Base-by-base conservation (phyloP, 331 rosid species). In the Malus hybrid region DNA sequence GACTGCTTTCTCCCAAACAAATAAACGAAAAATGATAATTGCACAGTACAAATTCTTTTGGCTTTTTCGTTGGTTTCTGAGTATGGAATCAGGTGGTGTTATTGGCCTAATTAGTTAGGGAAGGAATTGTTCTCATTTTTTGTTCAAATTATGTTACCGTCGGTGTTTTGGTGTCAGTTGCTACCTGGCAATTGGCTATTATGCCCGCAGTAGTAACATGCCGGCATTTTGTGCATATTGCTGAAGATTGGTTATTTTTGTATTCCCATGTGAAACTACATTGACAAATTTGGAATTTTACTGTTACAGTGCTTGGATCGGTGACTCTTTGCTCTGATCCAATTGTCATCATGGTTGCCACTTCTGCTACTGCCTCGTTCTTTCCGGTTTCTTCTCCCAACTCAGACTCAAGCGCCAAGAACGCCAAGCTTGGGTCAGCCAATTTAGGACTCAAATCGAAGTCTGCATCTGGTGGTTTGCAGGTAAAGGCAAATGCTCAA, bases 401-500 rank as follows among this genome's bases (percentile, higher is more conserved):
- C 8, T 65, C 85, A 0, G 90, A 90, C 76, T 70, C 91, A 24
- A 80, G 85, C 19, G 73, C 69, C 20, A 90, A 83, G 79, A 83
- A 83, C 50, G 50, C 80, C 68, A 88, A 87, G 67, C 76, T 6
- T 71, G 87, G 88, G 42, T 67, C 77, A 56, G 79, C 69, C 31
- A 88, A 69, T 80, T 83, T 90, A 39, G 90, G 88, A 55, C 73
- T 81, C 76, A 94, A 86, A 68, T 89, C 88, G 5, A 94, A 88
- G 79, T 80, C 86, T 44, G 73, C 77, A 0, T 69, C 89, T 11
- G 83, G 90, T 64, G 76, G 89, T 80, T 81, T 94, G 89, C 84
- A 83, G 83, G 96, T 91, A 72, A 94, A 87, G 92, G 85, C 92
- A 70, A 88, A 88, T 82, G 95, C 97, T 69, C 99, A 91, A 83